phyloP scores from a whole-genome alignment of 371 early-diverging fungal genomes.

The Mortierella sp. region DNA sequence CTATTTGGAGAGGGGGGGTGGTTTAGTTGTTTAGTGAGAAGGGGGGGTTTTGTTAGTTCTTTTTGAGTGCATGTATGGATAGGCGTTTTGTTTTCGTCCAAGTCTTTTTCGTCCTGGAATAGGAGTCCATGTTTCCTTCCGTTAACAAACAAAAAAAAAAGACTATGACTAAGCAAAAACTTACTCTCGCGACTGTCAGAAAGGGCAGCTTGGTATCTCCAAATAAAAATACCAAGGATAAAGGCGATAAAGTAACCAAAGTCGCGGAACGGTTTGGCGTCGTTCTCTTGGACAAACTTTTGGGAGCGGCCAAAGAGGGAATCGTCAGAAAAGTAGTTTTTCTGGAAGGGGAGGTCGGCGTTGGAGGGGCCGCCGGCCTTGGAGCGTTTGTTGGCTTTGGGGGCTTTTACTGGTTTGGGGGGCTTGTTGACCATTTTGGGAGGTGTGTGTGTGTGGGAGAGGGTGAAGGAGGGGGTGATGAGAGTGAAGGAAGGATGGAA shows the following conservation, averaged over 20 bases:
- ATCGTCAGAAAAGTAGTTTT: conserved; percentile 28
- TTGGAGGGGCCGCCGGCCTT: neutral
- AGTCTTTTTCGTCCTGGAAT: too few relatives aligned
- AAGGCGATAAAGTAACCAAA: conserved; percentile 41
- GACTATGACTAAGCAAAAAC: neutral
- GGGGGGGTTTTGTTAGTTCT: too few relatives aligned
- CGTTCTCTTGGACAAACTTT: conserved; percentile 50
- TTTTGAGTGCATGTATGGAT: too few relatives aligned
- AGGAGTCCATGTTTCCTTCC: too few relatives aligned
- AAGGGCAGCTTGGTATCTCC: conserved; percentile 36
- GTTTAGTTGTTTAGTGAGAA: neutral
- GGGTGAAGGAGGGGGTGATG: neutral
- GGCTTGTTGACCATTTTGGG: conserved; percentile 54
- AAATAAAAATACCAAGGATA: conserved; percentile 32
- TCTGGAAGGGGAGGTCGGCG: conserved; percentile 6
- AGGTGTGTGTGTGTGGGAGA: neutral
- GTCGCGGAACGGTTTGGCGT: conserved; percentile 54
- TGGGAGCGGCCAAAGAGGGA: conserved; percentile 50
- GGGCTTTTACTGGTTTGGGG: conserved; percentile 46
- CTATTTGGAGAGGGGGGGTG: neutral
- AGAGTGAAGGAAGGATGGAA: neutral
- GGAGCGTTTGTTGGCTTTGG: conserved; percentile 42
- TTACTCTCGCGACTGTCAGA: conserved; percentile 17
- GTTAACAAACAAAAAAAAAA: neutral
- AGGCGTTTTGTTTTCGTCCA: too few relatives aligned